Evolutionary conservation across 2,329 filamentous ascomycete species (phyloP).

Genomic region (Diaporthe velutina): DNA sequence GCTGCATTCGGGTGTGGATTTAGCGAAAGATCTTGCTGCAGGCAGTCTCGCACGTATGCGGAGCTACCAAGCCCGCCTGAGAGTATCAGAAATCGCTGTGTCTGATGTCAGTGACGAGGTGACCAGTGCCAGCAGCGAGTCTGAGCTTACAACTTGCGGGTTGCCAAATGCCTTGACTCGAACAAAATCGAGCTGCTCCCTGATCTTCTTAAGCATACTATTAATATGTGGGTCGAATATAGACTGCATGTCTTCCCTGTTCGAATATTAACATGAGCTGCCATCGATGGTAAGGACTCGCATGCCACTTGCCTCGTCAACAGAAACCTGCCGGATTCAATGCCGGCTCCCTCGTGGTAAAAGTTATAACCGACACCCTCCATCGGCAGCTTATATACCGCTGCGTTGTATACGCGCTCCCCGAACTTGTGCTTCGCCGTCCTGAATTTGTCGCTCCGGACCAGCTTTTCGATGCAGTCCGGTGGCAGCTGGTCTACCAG

Average conservation of each 20-base stretch:
- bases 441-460: conserved; percentile 54
- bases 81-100: conserved; percentile 57
- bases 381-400: conserved; percentile 56
- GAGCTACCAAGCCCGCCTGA: conserved; percentile 62
- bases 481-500: conserved; percentile 50
- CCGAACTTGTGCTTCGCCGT: conserved; percentile 59
- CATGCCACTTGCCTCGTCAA: conserved; percentile 52
- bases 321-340: conserved; percentile 56
- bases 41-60: conserved; percentile 57
- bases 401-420: conserved; percentile 56
- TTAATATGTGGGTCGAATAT: conserved; percentile 58
- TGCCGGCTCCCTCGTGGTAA: conserved; percentile 51
- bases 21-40: conserved; percentile 53
- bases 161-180: conserved; percentile 46
- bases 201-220: conserved; percentile 54
- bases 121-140: fast-evolving
- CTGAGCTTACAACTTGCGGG: conserved; percentile 50
- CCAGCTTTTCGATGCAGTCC: conserved; percentile 53
- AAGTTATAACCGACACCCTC: conserved; percentile 58
- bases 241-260: conserved; percentile 56
- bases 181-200: conserved; percentile 57
- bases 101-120: conserved; percentile 16
- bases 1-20: conserved; percentile 52
- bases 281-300: too few species aligned
- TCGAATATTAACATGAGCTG: not conserved